Evolutionary conservation across 2,329 filamentous ascomycete genomes (phyloP).

Genomic region (Epichloe festucae): DNA sequence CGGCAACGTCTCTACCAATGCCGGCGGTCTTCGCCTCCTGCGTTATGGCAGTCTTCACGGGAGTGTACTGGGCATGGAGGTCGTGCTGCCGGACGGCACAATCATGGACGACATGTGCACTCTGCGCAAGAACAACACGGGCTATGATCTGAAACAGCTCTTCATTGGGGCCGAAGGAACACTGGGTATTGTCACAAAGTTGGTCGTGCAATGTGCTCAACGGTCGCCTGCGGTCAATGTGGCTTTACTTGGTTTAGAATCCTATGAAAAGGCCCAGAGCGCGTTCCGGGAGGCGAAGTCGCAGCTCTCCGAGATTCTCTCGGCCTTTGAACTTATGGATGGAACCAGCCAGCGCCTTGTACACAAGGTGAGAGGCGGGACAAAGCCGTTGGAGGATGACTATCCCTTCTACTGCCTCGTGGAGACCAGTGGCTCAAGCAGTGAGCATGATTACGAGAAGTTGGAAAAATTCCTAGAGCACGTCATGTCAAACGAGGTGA

Average conservation of each 20-base stretch:
- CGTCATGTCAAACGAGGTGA: slow-evolving; percentile 78
- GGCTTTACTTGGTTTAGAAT: slow-evolving; percentile 83
- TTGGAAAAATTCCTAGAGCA: slow-evolving; percentile 81
- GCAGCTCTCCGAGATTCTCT: slow-evolving; percentile 87
- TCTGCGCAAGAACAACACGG: slow-evolving; percentile 95
- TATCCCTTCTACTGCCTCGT: slow-evolving; percentile 94
- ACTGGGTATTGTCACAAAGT: slow-evolving; percentile 81
- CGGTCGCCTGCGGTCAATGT: slow-evolving; percentile 83
- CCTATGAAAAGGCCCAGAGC: slow-evolving; percentile 74
- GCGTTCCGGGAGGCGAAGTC: slow-evolving; percentile 83
- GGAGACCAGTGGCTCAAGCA: slow-evolving; percentile 90
- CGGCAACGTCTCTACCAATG: slow-evolving; percentile 92
- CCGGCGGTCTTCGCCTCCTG: slow-evolving; percentile 77
- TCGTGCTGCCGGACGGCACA: slow-evolving; percentile 84
- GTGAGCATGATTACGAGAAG: slow-evolving; percentile 88
- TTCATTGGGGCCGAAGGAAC: slow-evolving; percentile 96
- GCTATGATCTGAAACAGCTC: slow-evolving; percentile 92
- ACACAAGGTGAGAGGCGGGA: slow-evolving; percentile 59
- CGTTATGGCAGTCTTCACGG: slow-evolving; percentile 93
- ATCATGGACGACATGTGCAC: slow-evolving; percentile 79
- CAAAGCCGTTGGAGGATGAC: slow-evolving; percentile 70
- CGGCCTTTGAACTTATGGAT: slow-evolving; percentile 97
- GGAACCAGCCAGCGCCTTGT: slow-evolving; percentile 68
- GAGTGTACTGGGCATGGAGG: slow-evolving; percentile 83
- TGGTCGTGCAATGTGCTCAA: slow-evolving; percentile 82